phyloP scores from a whole-genome alignment of 371 early-diverging fungal species.

The Mucor mucedo region DNA sequence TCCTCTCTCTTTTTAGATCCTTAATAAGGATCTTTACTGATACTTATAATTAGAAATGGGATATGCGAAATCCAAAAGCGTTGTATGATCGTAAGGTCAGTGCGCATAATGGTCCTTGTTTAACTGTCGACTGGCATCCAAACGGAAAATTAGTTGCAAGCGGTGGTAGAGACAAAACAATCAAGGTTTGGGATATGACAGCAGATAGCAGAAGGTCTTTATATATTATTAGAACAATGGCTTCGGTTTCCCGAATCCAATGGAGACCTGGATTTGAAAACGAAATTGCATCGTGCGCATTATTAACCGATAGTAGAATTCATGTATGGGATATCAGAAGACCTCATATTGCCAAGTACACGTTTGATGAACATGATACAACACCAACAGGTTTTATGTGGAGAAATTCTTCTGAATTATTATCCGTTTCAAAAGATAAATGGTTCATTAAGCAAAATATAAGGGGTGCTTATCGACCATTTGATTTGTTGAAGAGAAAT shows the following conservation, averaged over 20 bases:
- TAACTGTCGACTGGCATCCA: slow-evolving; percentile 85
- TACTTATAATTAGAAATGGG: slow-evolving; percentile 69
- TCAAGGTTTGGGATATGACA: slow-evolving; percentile 89
- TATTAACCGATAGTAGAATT: slow-evolving; percentile 70
- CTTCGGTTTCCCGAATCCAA: slow-evolving; percentile 72
- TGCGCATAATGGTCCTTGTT: slow-evolving; percentile 80
- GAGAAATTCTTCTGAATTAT: slow-evolving; percentile 66
- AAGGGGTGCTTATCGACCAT: slow-evolving; percentile 51
- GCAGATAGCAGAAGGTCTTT: slow-evolving; percentile 68
- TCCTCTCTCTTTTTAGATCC: background rate
- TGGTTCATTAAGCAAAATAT: slow-evolving; percentile 66
- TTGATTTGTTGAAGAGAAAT: slow-evolving; percentile 53
- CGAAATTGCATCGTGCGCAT: slow-evolving; percentile 78
- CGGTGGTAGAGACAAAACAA: slow-evolving; percentile 84
- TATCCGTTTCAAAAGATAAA: slow-evolving; percentile 83
- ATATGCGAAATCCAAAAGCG: slow-evolving; percentile 69
- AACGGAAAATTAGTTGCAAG: slow-evolving; percentile 78
- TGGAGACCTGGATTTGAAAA: slow-evolving; percentile 80
- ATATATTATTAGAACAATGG: slow-evolving; percentile 73
- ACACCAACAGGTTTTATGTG: slow-evolving; percentile 79
- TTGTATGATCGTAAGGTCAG: slow-evolving; percentile 71
- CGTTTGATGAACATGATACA: slow-evolving; percentile 76
- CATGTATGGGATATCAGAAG: slow-evolving; percentile 80
- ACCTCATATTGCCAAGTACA: slow-evolving; percentile 74
- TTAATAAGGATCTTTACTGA: too few relatives aligned